Base-by-base conservation (phyloP, 2,329 filamentous ascomycete species). In the Volutella citrinella region DNA sequence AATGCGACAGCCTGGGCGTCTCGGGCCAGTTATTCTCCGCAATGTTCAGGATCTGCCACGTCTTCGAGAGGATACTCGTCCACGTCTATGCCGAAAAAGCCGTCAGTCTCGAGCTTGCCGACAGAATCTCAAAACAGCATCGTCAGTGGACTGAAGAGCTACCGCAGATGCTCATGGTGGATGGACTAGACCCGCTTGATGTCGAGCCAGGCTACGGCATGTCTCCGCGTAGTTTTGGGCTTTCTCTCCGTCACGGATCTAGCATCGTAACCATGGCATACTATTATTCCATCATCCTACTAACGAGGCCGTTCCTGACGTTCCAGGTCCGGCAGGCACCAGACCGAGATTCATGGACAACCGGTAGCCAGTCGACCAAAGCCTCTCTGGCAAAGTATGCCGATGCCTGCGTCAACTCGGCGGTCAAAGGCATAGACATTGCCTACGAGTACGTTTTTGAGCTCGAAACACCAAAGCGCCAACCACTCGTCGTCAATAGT, bases 21-120 rank as follows among this genome's bases (percentile, higher is more conserved):
- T n/a, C n/a, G 6, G 16, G 21, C 11, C 30, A 32, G 26, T 15
- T 32, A 21, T 32, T 19, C 22, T 32, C 30, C 10, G 30, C 30
- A 21, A 25, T 32, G 30, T 32, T 32, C 30, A 32, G 30, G n/a
- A 32, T 32, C 30, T 32, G 30, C 22, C 24, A 32, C 22, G 16
- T 32, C 30, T 19, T 32, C 26, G 30, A 32, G 16, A 21, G 30
- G 12, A 19, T 32, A 32, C 16, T 32, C 6, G 10, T 26, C 30
- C 21, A 32, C 15, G 30, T 32, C 10, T 32, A 32, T 26, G 30
- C 30, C 13, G 12, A 32, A 11, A 32, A 32, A 23, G 30, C 30
- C 16, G 21, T 32, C 30, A 32, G 30, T 20, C 30, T 32, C 20
- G 30, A 26, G 8, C 26, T 32, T 16, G 30, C 30, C 30, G 26